A percentile compares a stretch with the other conserved stretches of the same genome.
These are phyloP conservation scores for Flaveria linearis DNA, from an alignment of 129 eudicot species.

Conservation along the genomic window DNA sequence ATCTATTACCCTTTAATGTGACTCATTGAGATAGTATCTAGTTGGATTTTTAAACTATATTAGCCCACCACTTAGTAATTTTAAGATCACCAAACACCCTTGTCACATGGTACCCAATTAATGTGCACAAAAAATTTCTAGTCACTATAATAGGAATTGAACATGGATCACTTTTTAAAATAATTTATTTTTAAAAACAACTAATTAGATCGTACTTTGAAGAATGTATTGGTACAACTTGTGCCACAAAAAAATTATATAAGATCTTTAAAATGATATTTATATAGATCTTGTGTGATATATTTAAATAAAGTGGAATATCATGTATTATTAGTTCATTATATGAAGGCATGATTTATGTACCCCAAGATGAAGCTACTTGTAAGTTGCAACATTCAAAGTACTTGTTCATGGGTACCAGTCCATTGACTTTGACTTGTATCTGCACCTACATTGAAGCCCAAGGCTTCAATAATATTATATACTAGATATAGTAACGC, in stretches of 20 bases:
- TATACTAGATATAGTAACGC: no score
- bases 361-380: slow-evolving; percentile 23
- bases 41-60: no score
- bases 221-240: not conserved
- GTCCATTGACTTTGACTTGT: slow-evolving; percentile 18
- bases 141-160: no score
- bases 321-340: slow-evolving; percentile 4
- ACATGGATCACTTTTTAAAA: not conserved
- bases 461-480: slow-evolving; percentile 5
- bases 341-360: slow-evolving; percentile 13
- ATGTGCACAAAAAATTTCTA: no score
- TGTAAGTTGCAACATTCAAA: slow-evolving; percentile 23
- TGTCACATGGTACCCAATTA: no score
- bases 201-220: not conserved
- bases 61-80: no score
- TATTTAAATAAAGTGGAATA: not conserved
- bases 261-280: slow-evolving; percentile 12
- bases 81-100: no score
- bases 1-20: no score
- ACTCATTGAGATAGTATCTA: no score
- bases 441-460: slow-evolving; percentile 20
- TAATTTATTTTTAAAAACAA: not conserved
- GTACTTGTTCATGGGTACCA: not conserved
- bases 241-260: not conserved
- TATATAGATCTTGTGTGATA: slow-evolving; percentile 10